A percentile compares a stretch with the other conserved stretches of the same genome.
Evolutionary conservation across 176 grass and related monocot genomes (phyloP).

Genomic region (Rhynchospora pubera): DNA sequence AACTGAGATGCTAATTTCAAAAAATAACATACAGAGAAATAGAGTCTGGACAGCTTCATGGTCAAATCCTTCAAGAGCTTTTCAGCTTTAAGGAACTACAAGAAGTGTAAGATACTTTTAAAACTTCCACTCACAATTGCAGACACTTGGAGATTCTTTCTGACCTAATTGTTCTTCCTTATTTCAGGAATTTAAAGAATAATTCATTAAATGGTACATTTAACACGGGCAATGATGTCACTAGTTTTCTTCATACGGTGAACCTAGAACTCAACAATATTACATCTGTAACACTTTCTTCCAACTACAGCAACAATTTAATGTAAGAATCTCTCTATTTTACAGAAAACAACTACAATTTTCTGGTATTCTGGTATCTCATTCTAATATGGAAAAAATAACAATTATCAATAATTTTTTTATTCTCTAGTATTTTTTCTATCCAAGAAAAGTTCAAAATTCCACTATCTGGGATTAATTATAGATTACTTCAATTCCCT

Average conservation of each 20-base stretch:
- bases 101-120: slow-evolving; percentile 50
- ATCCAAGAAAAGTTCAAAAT: not conserved
- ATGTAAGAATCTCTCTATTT: slow-evolving; percentile 28
- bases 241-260: slow-evolving; percentile 10
- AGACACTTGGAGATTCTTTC: not conserved
- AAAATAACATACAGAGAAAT: slow-evolving; percentile 35
- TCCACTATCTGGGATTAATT: not conserved
- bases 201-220: slow-evolving; percentile 69
- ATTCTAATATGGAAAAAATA: not conserved
- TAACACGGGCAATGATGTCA: slow-evolving; percentile 43
- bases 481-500: not conserved
- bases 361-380: not conserved
- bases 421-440: not conserved
- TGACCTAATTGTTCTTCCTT: slow-evolving; percentile 21
- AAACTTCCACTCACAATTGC: not conserved
- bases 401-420: not conserved
- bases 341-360: slow-evolving; percentile 3
- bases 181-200: slow-evolving; percentile 49
- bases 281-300: slow-evolving; percentile 26
- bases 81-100: slow-evolving; percentile 43
- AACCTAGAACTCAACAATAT: slow-evolving; percentile 51
- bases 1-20: not conserved
- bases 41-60: slow-evolving; percentile 47
- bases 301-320: slow-evolving; percentile 15
- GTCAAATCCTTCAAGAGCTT: slow-evolving; percentile 43